A percentile compares a stretch with the other conserved stretches of the same genome.
Evolutionary conservation across 257 asterid genomes (phyloP).

Genomic region (Nicotiana knightiana): DNA sequence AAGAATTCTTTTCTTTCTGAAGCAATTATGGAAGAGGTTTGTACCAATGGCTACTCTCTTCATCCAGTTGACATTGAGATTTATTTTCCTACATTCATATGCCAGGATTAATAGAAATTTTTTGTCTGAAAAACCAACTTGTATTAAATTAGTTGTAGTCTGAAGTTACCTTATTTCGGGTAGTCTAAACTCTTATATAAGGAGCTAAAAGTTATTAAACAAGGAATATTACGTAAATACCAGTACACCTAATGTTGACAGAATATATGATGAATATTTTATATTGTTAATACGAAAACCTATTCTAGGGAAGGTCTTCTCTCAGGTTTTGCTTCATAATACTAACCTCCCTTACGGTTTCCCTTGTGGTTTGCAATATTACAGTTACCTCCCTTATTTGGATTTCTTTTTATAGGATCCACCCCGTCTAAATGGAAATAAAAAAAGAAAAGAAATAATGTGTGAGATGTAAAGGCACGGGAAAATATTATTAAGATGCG

Average conservation of each 20-base stretch:
- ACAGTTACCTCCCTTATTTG: neutral
- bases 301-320: neutral
- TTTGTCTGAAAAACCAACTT: neutral
- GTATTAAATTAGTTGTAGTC: neutral
- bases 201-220: neutral
- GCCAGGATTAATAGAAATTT: neutral
- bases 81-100: neutral
- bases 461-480: neutral
- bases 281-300: no score
- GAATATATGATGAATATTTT: no score
- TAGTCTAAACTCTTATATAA: neutral
- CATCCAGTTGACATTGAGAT: neutral
- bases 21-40: conserved; percentile 97
- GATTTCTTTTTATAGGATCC: neutral
- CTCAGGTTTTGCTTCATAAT: neutral
- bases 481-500: neutral
- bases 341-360: neutral
- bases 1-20: conserved; percentile 90
- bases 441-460: neutral
- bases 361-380: neutral
- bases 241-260: no score
- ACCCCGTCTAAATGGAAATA: no score
- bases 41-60: conserved; percentile 6
- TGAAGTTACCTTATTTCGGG: neutral
- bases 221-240: neutral